Evolutionary conservation across 73 alveolate species (phyloP).

Genomic region (Paraurostyla sp.): DNA sequence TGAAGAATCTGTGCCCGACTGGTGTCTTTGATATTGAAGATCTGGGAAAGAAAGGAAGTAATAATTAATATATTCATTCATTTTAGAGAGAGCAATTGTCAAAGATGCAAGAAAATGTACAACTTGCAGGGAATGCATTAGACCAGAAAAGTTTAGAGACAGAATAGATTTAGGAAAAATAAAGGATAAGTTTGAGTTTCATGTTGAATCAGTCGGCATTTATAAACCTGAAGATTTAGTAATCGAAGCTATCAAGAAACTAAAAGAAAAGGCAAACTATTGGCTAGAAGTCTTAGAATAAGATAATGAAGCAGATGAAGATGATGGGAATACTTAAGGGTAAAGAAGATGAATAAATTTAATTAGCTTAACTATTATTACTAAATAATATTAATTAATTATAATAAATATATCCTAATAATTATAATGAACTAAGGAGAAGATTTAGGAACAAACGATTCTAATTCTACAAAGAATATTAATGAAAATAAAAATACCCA

Average conservation of each 20-base stretch:
- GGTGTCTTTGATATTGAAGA: constrained; percentile 94
- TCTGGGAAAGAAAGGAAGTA: constrained; percentile 67
- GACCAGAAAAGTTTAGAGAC: constrained; percentile 86
- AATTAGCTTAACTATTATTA: background rate
- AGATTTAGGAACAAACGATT: too few relatives aligned
- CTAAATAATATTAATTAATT: background rate
- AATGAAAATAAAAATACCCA: background rate
- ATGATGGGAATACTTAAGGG: constrained; percentile 7
- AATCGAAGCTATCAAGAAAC: constrained; percentile 86
- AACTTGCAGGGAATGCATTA: constrained; percentile 98
- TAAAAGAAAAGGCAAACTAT: constrained; percentile 79
- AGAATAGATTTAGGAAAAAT: constrained; percentile 88
- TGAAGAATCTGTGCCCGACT: constrained; percentile 91
- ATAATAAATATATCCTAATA: background rate
- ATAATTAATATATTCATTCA: background rate
- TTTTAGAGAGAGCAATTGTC: constrained; percentile 80
- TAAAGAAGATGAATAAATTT: background rate
- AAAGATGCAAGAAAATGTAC: constrained; percentile 94
- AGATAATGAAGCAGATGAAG: constrained; percentile 56
- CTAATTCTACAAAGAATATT: too few relatives aligned
- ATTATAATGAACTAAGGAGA: too few relatives aligned
- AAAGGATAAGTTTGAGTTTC: constrained; percentile 94
- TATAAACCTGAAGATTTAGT: constrained; percentile 85
- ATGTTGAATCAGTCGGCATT: constrained; percentile 94
- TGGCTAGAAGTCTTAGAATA: constrained; percentile 80